Evolutionary conservation across 768 basidiomycete genomes (phyloP).

Genomic region (Tylopilus sp.): DNA sequence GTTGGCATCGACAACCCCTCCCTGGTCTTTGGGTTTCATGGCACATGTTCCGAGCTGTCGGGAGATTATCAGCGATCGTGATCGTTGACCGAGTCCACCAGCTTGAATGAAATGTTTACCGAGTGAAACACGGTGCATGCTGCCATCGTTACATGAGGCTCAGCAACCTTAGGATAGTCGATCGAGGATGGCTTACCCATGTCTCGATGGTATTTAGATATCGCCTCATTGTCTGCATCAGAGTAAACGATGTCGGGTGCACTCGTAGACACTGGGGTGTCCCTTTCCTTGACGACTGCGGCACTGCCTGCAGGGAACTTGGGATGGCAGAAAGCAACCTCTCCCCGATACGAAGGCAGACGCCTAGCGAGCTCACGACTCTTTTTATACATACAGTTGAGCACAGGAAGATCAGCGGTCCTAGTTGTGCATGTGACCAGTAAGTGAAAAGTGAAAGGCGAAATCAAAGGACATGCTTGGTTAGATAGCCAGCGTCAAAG

Average conservation of each 20-base stretch:
- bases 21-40: slow-evolving; percentile 58
- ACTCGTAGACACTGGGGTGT: slow-evolving; percentile 20
- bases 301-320: slow-evolving; percentile 27
- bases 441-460: no score
- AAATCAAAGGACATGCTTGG: slow-evolving; percentile 32
- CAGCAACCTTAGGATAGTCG: not conserved
- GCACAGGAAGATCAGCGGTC: slow-evolving; percentile 6
- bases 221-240: slow-evolving; percentile 32
- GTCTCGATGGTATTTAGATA: slow-evolving; percentile 26
- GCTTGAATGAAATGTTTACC: slow-evolving; percentile 9
- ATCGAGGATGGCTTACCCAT: slow-evolving; percentile 7
- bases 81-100: not conserved
- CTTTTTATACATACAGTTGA: slow-evolving; percentile 47
- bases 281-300: slow-evolving; percentile 23
- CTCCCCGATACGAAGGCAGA: slow-evolving; percentile 36
- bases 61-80: not conserved
- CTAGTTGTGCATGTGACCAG: not conserved
- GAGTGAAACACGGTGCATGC: slow-evolving; percentile 12
- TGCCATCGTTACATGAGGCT: not conserved
- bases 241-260: slow-evolving; percentile 34
- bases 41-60: slow-evolving; percentile 62
- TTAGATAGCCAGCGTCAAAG: slow-evolving; percentile 45
- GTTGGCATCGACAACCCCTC: slow-evolving; percentile 60
- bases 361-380: slow-evolving; percentile 52
- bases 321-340: slow-evolving; percentile 20